Evolutionary conservation across 2,329 filamentous ascomycete species (phyloP), one percentile per base, ranked within the genome.

Genomic region (Hypoxylon sp.): DNA sequence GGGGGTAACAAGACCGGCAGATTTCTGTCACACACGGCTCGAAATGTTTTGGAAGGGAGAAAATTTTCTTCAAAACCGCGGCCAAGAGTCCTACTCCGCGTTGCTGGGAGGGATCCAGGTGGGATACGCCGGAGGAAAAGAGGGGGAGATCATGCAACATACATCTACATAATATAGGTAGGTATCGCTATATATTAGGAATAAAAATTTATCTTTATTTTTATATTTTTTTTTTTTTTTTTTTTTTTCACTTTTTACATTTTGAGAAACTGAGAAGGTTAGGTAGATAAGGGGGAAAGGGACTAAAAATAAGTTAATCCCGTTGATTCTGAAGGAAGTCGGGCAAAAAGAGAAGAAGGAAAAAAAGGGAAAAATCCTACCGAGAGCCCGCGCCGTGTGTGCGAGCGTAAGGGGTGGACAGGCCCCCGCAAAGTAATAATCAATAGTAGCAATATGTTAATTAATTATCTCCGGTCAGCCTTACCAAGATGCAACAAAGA

Each of bases 381-480:
- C 43, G 17, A 22, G 17, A 22, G 46, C 24, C 43, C 49, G 43
- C 59, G 24, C 58, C 53, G 54, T 37, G 48, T 24, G 24, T 39
- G 22, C 19, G 22, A 6, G 24, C 10, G 13, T 20, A 6, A 39
- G 13, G 13, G 34, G 34, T 5, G 13, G 34, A 39, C n/a, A n/a
- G 34, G 34, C 20, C 54, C 20, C 54, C 59, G 56, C 41, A 51
- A 43, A 30, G 43, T 49, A 50, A 51, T 15, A 39, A 39, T 2
- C 11, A 13, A 37, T 37, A 37, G 32, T n/a, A 37, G 32, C 32
- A 37, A 37, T 55, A 19, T 15, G 10, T 15, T 4, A 47, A 58
- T 19, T 30, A 54, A 52, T 41, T 52, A 56, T 59, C 50, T 58
- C 59, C 55, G 55, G 56, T 64, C 61, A 64, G 61, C 61, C 61